These are phyloP conservation scores for Mortierella claussenii DNA, from an alignment of 192 early-diverging fungal species.

Conservation along the genomic window DNA sequence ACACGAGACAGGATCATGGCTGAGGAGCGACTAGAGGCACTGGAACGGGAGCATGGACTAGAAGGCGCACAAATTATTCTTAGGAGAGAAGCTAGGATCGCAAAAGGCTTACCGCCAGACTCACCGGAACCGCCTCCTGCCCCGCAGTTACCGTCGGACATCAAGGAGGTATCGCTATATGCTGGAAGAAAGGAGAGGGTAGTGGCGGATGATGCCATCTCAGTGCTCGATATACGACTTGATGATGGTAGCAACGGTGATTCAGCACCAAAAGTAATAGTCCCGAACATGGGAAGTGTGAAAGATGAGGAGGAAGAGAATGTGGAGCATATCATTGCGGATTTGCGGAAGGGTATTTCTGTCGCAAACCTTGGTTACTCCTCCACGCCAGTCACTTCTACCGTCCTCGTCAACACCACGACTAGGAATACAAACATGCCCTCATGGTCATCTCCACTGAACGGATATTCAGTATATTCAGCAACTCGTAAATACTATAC, in stretches of 20 bases:
- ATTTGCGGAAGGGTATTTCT: slow-evolving; percentile 36
- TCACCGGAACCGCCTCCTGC: slow-evolving; percentile 15
- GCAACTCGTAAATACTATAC: background rate
- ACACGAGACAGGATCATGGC: slow-evolving; percentile 10
- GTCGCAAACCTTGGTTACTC: slow-evolving; percentile 13
- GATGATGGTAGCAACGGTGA: slow-evolving; percentile 11
- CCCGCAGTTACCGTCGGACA: slow-evolving; percentile 4
- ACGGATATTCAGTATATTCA: too few relatives aligned
- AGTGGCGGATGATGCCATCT: slow-evolving; percentile 45
- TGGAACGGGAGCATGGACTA: slow-evolving; percentile 31
- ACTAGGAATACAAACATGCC: background rate
- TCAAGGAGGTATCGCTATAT: slow-evolving; percentile 44
- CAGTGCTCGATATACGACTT: slow-evolving; percentile 29
- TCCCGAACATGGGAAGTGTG: background rate
- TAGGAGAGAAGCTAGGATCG: slow-evolving; percentile 32
- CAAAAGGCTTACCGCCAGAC: slow-evolving; percentile 31
- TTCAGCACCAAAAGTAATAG: background rate
- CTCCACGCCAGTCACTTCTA: background rate
- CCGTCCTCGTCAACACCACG: background rate
- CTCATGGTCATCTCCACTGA: background rate
- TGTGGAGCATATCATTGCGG: slow-evolving; percentile 24
- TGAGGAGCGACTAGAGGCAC: slow-evolving; percentile 18
- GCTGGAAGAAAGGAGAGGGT: slow-evolving; percentile 38
- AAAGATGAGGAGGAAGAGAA: slow-evolving; percentile 22
- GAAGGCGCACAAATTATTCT: slow-evolving; percentile 25